Evolutionary conservation across 352 stramenopile genomes (phyloP), one percentile per base, ranked within the genome.

Genomic region (Halophytophthora batemanensis): DNA sequence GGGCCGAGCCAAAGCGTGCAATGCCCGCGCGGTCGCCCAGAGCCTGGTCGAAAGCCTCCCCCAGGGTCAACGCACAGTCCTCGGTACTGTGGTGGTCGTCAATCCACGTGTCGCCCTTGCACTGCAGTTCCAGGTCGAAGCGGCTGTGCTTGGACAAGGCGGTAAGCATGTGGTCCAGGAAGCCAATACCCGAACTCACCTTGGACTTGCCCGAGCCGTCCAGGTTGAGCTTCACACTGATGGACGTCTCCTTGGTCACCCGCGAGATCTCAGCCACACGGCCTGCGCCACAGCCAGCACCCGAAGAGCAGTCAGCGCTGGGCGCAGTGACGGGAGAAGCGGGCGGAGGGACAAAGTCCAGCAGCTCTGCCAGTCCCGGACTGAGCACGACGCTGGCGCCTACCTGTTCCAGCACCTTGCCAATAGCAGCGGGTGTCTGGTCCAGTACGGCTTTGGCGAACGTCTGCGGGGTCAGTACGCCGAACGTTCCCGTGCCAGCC

Each of bases 51-150:
- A 98, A 89, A 11, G 86, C 87, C 56, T 98, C 89, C 19, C 95
- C 95, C 4, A 98, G 69, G 37, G 90, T 93, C 60, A 98, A 86
- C 22, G 85, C 83, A 34, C 96, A 96, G 78, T 98, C 95, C 67
- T 98, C 95, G 14, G 85, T 93, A 36, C 92, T 98, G 70, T 98
- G 95, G 63, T 98, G 95, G 74, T 98, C 95, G 66, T 98, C 95
- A 37, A 98, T 97, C 83, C 87, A 97, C 31, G 90, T 87, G 67
- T 98, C 95, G 50, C 95, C 95, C 45, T 93, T 87, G 66, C 88
- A 97, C 28, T 77, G 65, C 6, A 97, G 78, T 43, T 87, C 68
- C 10, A 98, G 50, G 54, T 98, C 87, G 45, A 97, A 92, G 28
- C 88, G 82, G 48, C 79, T 93, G 65, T 97, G 90, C 71, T 97